A percentile compares a stretch with the other conserved stretches of the same genome.
These are phyloP conservation scores for Oligophagozyma castellii DNA, from an alignment of 1,139 yeast genomes.

Conservation along the genomic window DNA sequence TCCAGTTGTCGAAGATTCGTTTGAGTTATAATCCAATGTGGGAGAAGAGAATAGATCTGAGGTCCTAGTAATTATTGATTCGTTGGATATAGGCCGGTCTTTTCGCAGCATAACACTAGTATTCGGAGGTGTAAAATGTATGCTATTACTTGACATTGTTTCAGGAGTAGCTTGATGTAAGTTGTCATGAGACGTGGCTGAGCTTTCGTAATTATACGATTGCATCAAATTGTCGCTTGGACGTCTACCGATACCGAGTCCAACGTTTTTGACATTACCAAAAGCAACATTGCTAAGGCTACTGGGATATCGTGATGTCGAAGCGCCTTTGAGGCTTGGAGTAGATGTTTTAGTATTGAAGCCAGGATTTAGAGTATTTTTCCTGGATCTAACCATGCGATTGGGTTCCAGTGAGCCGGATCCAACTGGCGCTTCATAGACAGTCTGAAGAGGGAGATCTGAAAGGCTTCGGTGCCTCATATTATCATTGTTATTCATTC, in stretches of 20 bases:
- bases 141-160: constrained; percentile 3
- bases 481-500: too few species aligned
- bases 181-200: not conserved
- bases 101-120: constrained; percentile 9
- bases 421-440: too few species aligned
- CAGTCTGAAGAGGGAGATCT: too few species aligned
- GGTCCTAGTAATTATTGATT: constrained; percentile 20
- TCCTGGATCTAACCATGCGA: too few species aligned
- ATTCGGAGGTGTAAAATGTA: constrained; percentile 10
- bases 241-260: constrained; percentile 19
- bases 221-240: constrained; percentile 23
- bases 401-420: too few species aligned
- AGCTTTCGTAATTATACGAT: constrained; percentile 1
- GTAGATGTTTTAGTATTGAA: too few species aligned
- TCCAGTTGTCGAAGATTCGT: not conserved
- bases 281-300: constrained; percentile 1
- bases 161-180: too few species aligned
- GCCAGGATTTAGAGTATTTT: too few species aligned
- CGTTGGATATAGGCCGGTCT: constrained; percentile 23
- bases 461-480: too few species aligned
- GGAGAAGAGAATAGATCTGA: constrained; percentile 20
- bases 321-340: too few species aligned
- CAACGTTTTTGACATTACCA: constrained; percentile 10
- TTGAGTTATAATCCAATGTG: constrained; percentile 3
- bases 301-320: too few species aligned